Base-by-base conservation (phyloP, 2,329 filamentous ascomycete genomes). In the Alternaria triticimaculans region DNA sequence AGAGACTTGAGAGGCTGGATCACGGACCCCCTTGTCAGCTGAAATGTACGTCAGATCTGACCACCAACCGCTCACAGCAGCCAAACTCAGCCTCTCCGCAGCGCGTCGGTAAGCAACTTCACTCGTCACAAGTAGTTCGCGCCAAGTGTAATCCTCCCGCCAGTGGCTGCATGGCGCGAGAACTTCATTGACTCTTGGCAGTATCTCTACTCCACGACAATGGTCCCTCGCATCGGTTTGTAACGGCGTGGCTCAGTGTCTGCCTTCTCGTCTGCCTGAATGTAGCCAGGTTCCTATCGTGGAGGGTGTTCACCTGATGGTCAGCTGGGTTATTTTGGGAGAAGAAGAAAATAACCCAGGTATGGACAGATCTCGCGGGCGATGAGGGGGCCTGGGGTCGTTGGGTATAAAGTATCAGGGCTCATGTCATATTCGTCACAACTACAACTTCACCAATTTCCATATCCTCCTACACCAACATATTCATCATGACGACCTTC, bases 21-120 rank as follows among this genome's bases (percentile, higher is more conserved):
- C 37, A n/a, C 12, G 41, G n/a, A 8, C 28, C 37, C 55, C 43
- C 49, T 49, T 23, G 43, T 54, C 60, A 59, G 55, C 60, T 62
- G 60, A 62, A 45, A 33, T 5, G 56, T 62, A 54, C 55, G 60
- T 62, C 48, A 62, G 60, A 59, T 54, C 60, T 59, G 60, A 55
- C 48, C 55, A 54, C 50, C 25, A 12, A 45, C 30, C 9, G 30
- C 23, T 49, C 43, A 12, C 18, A 41, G 20, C 30, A 49, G 21
- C 20, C 14, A n/a, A 43, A 20, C 23, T 20, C 60, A 55, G 48
- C 48, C 23, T 21, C 23, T 25, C 28, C 23, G 41, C 28, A 15
- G 58, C 25, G 15, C 21, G 48, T 51, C 28, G 30, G 23, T 58
- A 28, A 59, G 55, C 43, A 20, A 48, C 9, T 25, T 25, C 15